Conservation (phyloP, 352 stramenopile species). For the Phytophthora pini region DNA sequence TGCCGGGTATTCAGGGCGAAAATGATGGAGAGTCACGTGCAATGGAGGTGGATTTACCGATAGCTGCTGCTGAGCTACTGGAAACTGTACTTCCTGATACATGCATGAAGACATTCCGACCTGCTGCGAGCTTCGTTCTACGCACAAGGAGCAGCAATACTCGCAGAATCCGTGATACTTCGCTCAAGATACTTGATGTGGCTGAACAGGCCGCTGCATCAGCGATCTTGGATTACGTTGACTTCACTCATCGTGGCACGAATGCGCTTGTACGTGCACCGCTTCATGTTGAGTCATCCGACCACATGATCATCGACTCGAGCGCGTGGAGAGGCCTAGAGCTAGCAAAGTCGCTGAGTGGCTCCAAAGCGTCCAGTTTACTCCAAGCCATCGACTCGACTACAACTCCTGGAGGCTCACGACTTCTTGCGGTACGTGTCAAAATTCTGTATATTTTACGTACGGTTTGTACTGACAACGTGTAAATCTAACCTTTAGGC, state of each 20-base stretch:
- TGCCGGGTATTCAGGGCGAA: slow-evolving; percentile 38
- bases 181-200: slow-evolving; percentile 25
- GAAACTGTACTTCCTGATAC: slow-evolving; percentile 49
- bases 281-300: slow-evolving; percentile 65
- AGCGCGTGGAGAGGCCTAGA: slow-evolving; percentile 80
- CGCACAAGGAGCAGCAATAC: neutral
- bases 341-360: slow-evolving; percentile 63
- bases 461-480: slow-evolving; percentile 1
- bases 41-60: slow-evolving; percentile 3
- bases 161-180: slow-evolving; percentile 4
- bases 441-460: neutral
- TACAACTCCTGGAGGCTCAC: slow-evolving; percentile 65
- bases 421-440: slow-evolving; percentile 61
- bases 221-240: slow-evolving; percentile 72
- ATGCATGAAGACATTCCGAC: slow-evolving; percentile 74
- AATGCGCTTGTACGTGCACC: slow-evolving; percentile 44
- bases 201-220: slow-evolving; percentile 48
- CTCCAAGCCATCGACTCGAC: slow-evolving; percentile 74
- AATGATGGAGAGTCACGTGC: neutral
- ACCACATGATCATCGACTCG: slow-evolving; percentile 84
- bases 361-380: slow-evolving; percentile 67
- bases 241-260: slow-evolving; percentile 61
- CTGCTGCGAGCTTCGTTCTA: slow-evolving; percentile 31
- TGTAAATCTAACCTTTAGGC: slow-evolving; percentile 33
- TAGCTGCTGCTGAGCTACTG: slow-evolving; percentile 36